Evolutionary conservation across 148 eudicot species (phyloP).

Genomic region (Vaccinium myrtillus): DNA sequence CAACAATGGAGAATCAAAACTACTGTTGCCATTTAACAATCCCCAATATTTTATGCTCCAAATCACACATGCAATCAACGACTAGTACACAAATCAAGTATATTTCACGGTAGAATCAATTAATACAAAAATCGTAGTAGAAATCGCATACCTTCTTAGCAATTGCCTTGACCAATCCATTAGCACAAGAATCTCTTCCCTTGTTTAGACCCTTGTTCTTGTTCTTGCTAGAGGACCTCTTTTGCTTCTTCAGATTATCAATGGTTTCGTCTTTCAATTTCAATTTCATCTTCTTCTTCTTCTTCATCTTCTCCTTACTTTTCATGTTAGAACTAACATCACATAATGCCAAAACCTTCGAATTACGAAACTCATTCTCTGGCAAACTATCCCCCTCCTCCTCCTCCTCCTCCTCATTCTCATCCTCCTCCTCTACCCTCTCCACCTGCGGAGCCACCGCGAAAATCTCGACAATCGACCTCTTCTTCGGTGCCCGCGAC

Average conservation of each 20-base stretch:
- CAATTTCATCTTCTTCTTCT: slow-evolving; percentile 9
- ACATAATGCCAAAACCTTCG: slow-evolving; percentile 10
- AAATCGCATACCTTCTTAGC: slow-evolving; percentile 28
- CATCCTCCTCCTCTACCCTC: slow-evolving; percentile 13
- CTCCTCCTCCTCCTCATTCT: slow-evolving; percentile 15
- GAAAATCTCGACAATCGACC: slow-evolving; percentile 41
- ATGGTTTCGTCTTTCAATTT: slow-evolving; percentile 8
- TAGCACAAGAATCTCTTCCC: not conserved
- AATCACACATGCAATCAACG: not conserved
- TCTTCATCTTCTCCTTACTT: slow-evolving; percentile 23
- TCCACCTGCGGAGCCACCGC: slow-evolving; percentile 46
- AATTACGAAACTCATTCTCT: not conserved
- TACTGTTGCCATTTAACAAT: not conserved
- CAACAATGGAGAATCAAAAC: not conserved
- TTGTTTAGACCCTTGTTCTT: slow-evolving; percentile 17
- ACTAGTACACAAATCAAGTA: not conserved
- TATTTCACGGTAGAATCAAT: not conserved
- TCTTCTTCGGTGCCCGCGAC: slow-evolving; percentile 30
- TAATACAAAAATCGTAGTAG: not conserved
- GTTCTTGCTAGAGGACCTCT: not conserved
- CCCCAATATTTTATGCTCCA: slow-evolving; percentile 32
- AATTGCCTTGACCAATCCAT: slow-evolving; percentile 10
- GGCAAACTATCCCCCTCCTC: not conserved
- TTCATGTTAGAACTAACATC: not conserved
- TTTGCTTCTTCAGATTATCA: slow-evolving; percentile 11